phyloP scores from a whole-genome alignment of 1,284 basidiomycete species.

The Malassezia furfur region DNA sequence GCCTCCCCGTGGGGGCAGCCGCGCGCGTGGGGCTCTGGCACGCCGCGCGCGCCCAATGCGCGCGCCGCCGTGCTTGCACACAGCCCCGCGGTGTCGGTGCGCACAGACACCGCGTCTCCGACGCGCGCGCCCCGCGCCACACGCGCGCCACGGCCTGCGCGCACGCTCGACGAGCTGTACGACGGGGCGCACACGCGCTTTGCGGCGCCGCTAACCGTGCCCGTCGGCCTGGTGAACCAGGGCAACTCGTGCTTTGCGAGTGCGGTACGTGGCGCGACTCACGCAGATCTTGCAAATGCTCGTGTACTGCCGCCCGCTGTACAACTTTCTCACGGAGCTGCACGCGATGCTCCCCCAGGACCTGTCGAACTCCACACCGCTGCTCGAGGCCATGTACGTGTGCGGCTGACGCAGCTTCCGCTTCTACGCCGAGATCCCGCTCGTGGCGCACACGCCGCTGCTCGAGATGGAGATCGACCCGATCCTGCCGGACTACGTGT shows the following conservation, averaged over 20 bases:
- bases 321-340: slow-evolving; percentile 66
- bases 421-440: slow-evolving; percentile 28
- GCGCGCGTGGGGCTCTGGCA: slow-evolving; percentile 6
- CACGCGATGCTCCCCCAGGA: slow-evolving; percentile 54
- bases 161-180: slow-evolving; percentile 9
- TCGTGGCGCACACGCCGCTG: slow-evolving; percentile 11
- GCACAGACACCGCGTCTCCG: background rate
- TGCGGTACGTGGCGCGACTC: slow-evolving; percentile 52
- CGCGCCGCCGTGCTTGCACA: background rate
- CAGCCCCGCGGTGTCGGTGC: background rate
- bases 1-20: slow-evolving; percentile 10
- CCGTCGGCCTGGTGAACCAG: slow-evolving; percentile 80
- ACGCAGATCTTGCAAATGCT: slow-evolving; percentile 70
- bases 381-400: slow-evolving; percentile 76
- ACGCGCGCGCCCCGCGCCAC: background rate
- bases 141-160: background rate
- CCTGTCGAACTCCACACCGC: slow-evolving; percentile 57
- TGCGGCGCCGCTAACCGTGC: slow-evolving; percentile 53
- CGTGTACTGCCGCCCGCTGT: slow-evolving; percentile 78
- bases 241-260: slow-evolving; percentile 99
- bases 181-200: slow-evolving; percentile 22
- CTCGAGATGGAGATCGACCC: slow-evolving; percentile 49
- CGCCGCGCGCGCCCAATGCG: background rate
- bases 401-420: slow-evolving; percentile 50
- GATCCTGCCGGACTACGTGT: slow-evolving; percentile 80